phyloP scores from a whole-genome alignment of 371 early-diverging fungal species.

The Smittium mucronatum region DNA sequence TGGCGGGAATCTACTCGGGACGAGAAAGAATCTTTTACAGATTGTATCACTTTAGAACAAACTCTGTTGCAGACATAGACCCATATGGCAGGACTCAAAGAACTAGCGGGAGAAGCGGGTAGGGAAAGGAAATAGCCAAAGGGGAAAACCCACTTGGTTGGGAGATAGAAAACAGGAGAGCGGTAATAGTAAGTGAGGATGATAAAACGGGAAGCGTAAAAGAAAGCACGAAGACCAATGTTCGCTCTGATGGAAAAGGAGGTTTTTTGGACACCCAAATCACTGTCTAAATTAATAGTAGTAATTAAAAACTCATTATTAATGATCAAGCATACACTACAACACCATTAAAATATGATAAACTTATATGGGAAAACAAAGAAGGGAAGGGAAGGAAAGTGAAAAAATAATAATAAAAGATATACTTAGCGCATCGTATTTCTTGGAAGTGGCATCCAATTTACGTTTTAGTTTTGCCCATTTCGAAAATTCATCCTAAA shows the following conservation, averaged over 20 bases:
- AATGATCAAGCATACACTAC: too few species aligned
- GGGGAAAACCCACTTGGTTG: constrained; percentile 74
- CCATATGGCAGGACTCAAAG: constrained; percentile 32
- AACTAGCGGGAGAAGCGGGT: constrained; percentile 60
- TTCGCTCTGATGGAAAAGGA: constrained; percentile 67
- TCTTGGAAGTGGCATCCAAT: constrained; percentile 54
- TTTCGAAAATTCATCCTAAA: constrained; percentile 82
- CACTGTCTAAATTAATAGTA: constrained; percentile 17
- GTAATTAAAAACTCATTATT: constrained; percentile 33
- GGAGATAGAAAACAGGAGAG: constrained; percentile 66
- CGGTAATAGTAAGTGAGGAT: constrained; percentile 56
- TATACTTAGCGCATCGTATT: constrained; percentile 38
- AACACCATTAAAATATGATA: too few species aligned
- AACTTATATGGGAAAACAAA: background rate
- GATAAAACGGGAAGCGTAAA: constrained; percentile 55
- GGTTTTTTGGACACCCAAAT: constrained; percentile 48
- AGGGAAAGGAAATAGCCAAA: constrained; percentile 49
- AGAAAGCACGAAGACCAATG: constrained; percentile 49
- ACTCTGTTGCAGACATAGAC: constrained; percentile 31
- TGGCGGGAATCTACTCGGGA: too few species aligned
- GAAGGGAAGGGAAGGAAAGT: background rate
- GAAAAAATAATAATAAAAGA: constrained; percentile 14
- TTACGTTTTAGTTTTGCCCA: constrained; percentile 86
- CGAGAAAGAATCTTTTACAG: constrained; percentile 24
- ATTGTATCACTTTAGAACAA: constrained; percentile 16